A percentile compares a stretch with the other conserved stretches of the same genome.
Conservation (phyloP, 2,329 filamentous ascomycete species). For the Xylaria sp. region DNA sequence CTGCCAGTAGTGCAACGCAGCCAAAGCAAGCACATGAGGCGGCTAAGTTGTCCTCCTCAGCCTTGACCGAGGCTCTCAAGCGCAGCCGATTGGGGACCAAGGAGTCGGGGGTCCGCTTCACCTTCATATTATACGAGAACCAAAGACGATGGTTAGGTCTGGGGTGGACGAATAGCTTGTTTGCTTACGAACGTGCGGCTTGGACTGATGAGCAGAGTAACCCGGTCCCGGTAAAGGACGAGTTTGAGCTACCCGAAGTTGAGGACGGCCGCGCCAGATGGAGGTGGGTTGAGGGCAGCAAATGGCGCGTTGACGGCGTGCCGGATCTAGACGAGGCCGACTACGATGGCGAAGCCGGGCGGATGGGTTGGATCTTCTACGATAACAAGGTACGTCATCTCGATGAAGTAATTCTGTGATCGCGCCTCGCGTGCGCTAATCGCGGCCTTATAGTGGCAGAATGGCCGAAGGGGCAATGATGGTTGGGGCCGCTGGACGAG, state of each 20-base stretch:
- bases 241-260: slow-evolving; percentile 66
- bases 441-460: slow-evolving; percentile 72
- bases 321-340: slow-evolving; percentile 57
- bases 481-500: slow-evolving; percentile 95
- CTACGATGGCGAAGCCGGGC: slow-evolving; percentile 65
- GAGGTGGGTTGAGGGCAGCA: slow-evolving; percentile 82
- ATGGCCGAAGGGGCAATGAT: slow-evolving; percentile 81
- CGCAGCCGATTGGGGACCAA: slow-evolving; percentile 50
- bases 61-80: slow-evolving; percentile 43
- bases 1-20: slow-evolving; percentile 24
- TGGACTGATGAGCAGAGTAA: slow-evolving; percentile 99
- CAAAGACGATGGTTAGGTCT: slow-evolving; percentile 93
- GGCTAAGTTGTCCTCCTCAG: slow-evolving; percentile 39
- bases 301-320: slow-evolving; percentile 85
- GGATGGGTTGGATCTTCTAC: slow-evolving; percentile 93
- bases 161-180: slow-evolving; percentile 90
- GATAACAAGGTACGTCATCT: slow-evolving; percentile 79
- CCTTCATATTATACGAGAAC: slow-evolving; percentile 95
- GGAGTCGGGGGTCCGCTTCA: slow-evolving; percentile 87
- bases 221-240: slow-evolving; percentile 73
- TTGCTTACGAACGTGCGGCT: slow-evolving; percentile 84
- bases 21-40: slow-evolving; percentile 46
- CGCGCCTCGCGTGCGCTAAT: slow-evolving; percentile 4
- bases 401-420: not conserved
- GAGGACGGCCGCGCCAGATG: slow-evolving; percentile 65